Evolutionary conservation across 176 grass and related monocot genomes (phyloP), one percentile per base, ranked within the genome.

Genomic region (Oryza glaberrima): DNA sequence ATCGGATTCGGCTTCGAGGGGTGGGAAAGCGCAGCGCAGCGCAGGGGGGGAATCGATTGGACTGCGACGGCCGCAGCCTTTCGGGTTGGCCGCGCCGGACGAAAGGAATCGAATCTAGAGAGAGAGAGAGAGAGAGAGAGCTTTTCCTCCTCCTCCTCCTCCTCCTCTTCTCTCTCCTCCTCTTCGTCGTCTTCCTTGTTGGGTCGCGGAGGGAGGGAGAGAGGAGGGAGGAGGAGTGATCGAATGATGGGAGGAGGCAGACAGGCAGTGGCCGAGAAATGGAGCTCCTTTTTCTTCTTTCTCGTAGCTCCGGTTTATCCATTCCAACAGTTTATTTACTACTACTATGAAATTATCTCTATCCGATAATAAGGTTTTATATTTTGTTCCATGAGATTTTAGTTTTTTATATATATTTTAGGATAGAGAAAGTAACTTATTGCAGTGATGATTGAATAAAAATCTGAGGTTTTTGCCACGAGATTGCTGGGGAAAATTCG

Each of bases 1-100:
- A 92, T 94, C 87, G 90, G 92, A 92, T 92, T 90, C 87, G 87
- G 77, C 89, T 87, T 83, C 64, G 88, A 76, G 77, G 87, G 71
- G 81, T 85, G 93, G 90, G 89, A 90, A 90, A 87, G 88, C 75
- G 38, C 20, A 23, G 58, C 58, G n/a, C 7, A 23, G 58, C 13
- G 56, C 6, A 22, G 65, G 67, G 3, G 47, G 25, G 77, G 65
- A 84, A 84, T 87, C 70, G 76, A 87, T 77, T 67, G 76, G 81
- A 87, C 89, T 87, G 81, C 85, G 81, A 88, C 89, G 77, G 85
- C 85, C 65, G 89, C 89, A 91, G 89, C 85, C 89, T 88, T 84
- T 35, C 23, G 60, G 48, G 32, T 16, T 76, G 52, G 76, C 30
- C 44, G 67, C 43, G 17, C 9, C 66, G 9, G 47, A 81, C 61